These are phyloP conservation scores for Coniochaeta prunicola DNA, from an alignment of 2,329 filamentous ascomycete species.

Conservation along the genomic window DNA sequence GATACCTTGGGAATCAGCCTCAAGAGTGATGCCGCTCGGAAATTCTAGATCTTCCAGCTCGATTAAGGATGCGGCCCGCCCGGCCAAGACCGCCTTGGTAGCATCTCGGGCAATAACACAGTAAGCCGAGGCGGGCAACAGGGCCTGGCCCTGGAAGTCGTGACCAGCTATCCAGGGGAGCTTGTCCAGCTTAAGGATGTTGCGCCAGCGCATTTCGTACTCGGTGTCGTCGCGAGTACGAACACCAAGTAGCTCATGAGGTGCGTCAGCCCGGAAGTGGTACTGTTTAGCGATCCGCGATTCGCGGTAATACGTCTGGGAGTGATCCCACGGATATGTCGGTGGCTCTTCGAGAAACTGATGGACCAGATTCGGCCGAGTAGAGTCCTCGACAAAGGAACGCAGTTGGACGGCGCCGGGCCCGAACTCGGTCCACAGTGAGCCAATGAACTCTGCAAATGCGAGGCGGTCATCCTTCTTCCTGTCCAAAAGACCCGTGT, in stretches of 20 bases:
- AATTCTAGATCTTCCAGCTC: slow-evolving; percentile 25
- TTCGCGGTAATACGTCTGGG: slow-evolving; percentile 32
- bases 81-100: slow-evolving; percentile 19
- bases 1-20: slow-evolving; percentile 22
- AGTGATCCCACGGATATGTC: slow-evolving; percentile 41
- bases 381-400: slow-evolving; percentile 15
- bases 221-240: slow-evolving; percentile 29
- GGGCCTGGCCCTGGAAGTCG: slow-evolving; percentile 32
- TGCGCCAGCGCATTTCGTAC: slow-evolving; percentile 30
- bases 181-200: slow-evolving; percentile 27
- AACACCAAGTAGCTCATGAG: slow-evolving; percentile 30
- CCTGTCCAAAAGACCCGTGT: slow-evolving; percentile 23
- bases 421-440: slow-evolving; percentile 23
- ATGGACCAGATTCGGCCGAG: slow-evolving; percentile 11
- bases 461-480: slow-evolving; percentile 20
- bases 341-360: slow-evolving; percentile 23
- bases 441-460: slow-evolving; percentile 25
- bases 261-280: slow-evolving; percentile 24
- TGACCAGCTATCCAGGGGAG: slow-evolving; percentile 34
- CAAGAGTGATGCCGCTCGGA: slow-evolving; percentile 22
- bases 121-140: slow-evolving; percentile 40
- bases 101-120: slow-evolving; percentile 39
- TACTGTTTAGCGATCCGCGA: slow-evolving; percentile 31
- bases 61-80: slow-evolving; percentile 16
- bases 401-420: slow-evolving; percentile 12